phyloP scores from a whole-genome alignment of 495 filamentous ascomycete species.

The Hypoxylon trugodes region DNA sequence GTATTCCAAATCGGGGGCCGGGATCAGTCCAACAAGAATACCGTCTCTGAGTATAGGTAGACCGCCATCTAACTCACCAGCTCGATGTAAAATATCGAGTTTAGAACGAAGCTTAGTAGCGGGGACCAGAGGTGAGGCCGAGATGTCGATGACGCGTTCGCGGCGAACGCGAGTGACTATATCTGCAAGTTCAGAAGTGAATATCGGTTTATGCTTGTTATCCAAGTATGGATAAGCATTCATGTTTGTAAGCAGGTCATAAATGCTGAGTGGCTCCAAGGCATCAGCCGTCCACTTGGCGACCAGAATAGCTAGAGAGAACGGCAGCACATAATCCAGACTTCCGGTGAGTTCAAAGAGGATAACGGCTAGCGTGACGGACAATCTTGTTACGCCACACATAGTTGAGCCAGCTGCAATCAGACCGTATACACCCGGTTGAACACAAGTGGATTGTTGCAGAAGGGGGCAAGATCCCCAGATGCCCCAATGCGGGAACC shows the following conservation, averaged over 20 bases:
- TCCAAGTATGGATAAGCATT: conserved; percentile 96
- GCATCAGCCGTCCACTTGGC: conserved; percentile 98
- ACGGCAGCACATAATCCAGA: conserved; percentile 92
- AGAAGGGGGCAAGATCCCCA: conserved; percentile 77
- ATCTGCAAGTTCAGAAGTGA: conserved; percentile 84
- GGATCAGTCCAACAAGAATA: conserved; percentile 88
- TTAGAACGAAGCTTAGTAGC: conserved; percentile 80
- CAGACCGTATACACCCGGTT: conserved; percentile 93
- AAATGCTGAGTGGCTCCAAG: conserved; percentile 93
- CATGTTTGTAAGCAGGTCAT: conserved; percentile 94
- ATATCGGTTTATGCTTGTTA: conserved; percentile 89
- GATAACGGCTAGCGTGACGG: conserved; percentile 94
- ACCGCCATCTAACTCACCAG: conserved; percentile 91
- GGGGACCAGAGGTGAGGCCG: conserved; percentile 75
- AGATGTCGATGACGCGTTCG: conserved; percentile 88
- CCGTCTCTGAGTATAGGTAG: conserved; percentile 83
- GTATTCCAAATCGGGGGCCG: conserved; percentile 93
- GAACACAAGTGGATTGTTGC: conserved; percentile 82
- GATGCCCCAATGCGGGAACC: conserved; percentile 73
- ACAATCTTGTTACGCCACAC: conserved; percentile 95
- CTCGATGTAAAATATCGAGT: conserved; percentile 80
- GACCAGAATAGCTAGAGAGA: conserved; percentile 89
- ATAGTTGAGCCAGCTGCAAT: conserved; percentile 96
- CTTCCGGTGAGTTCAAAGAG: conserved; percentile 95
- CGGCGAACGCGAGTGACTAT: conserved; percentile 79